phyloP scores from a whole-genome alignment of 345 rosid genomes.

The Erucastrum elatum region DNA sequence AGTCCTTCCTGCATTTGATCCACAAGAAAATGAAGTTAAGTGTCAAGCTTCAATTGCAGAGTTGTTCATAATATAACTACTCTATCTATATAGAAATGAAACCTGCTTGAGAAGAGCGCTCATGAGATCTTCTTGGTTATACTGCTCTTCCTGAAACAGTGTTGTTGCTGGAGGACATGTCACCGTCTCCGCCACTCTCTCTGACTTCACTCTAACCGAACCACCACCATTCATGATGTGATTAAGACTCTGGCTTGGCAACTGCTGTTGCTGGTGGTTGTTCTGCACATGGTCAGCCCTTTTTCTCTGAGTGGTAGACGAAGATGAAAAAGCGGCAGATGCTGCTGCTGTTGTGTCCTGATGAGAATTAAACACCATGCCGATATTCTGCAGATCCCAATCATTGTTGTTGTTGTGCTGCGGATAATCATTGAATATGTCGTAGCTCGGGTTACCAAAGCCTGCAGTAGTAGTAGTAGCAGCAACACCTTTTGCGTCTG shows the following conservation, averaged over 20 bases:
- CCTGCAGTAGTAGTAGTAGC: slow-evolving; percentile 37
- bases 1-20: slow-evolving; percentile 51
- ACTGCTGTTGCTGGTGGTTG: slow-evolving; percentile 15
- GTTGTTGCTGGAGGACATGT: slow-evolving; percentile 37
- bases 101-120: slow-evolving; percentile 86
- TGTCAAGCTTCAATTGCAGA: too few species aligned
- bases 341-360: slow-evolving; percentile 48
- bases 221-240: slow-evolving; percentile 31
- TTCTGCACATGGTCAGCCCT: slow-evolving; percentile 30
- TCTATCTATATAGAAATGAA: not conserved
- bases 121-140: slow-evolving; percentile 88
- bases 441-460: slow-evolving; percentile 50
- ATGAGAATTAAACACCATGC: slow-evolving; percentile 52
- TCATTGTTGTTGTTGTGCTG: slow-evolving; percentile 49
- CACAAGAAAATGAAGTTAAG: not conserved
- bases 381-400: slow-evolving; percentile 75
- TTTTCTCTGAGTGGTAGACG: slow-evolving; percentile 38
- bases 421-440: slow-evolving; percentile 56
- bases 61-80: not conserved
- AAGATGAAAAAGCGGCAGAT: slow-evolving; percentile 41
- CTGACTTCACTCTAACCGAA: slow-evolving; percentile 66
- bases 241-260: not conserved
- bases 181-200: slow-evolving; percentile 53
- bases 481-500: slow-evolving; percentile 47
- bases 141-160: slow-evolving; percentile 61